A percentile compares a stretch with the other conserved stretches of the same genome.
Evolutionary conservation across 2,329 filamentous ascomycete species (phyloP).

Genomic region (Phaeosphaeriaceae sp.): DNA sequence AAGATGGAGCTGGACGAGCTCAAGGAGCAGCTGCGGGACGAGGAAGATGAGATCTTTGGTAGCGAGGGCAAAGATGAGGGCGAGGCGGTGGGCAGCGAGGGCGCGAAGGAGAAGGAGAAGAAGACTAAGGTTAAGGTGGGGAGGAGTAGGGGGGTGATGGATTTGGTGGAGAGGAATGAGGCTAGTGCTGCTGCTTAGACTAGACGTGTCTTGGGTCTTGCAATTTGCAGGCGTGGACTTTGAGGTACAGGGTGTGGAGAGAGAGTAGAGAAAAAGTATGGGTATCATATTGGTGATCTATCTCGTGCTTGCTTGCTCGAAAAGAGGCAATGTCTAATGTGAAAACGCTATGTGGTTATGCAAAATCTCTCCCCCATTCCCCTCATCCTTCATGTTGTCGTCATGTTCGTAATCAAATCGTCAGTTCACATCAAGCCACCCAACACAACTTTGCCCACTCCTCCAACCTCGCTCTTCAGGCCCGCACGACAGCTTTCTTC

Average conservation of each 20-base stretch:
- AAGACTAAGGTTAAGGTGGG: slow-evolving; percentile 85
- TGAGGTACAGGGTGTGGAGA: background rate
- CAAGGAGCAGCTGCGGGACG: slow-evolving; percentile 60
- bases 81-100: slow-evolving; percentile 43
- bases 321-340: background rate
- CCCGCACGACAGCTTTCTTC: slow-evolving; percentile 82
- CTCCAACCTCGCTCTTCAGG: slow-evolving; percentile 81
- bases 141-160: slow-evolving; percentile 77
- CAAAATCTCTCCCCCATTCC: background rate
- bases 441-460: slow-evolving; percentile 86
- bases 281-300: background rate
- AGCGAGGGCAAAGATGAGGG: slow-evolving; percentile 50
- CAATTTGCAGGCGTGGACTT: no score
- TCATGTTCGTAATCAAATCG: background rate
- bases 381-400: background rate
- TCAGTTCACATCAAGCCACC: slow-evolving; percentile 74
- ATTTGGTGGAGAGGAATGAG: slow-evolving; percentile 76
- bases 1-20: slow-evolving; percentile 76
- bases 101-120: slow-evolving; percentile 32
- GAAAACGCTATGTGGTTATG: background rate
- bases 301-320: background rate
- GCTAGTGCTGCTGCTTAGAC: slow-evolving; percentile 15
- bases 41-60: slow-evolving; percentile 43
- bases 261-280: background rate
- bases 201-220: background rate